These are phyloP conservation scores for Exophiala aquamarina DNA, from an alignment of 2,329 filamentous ascomycete genomes.

Conservation along the genomic window DNA sequence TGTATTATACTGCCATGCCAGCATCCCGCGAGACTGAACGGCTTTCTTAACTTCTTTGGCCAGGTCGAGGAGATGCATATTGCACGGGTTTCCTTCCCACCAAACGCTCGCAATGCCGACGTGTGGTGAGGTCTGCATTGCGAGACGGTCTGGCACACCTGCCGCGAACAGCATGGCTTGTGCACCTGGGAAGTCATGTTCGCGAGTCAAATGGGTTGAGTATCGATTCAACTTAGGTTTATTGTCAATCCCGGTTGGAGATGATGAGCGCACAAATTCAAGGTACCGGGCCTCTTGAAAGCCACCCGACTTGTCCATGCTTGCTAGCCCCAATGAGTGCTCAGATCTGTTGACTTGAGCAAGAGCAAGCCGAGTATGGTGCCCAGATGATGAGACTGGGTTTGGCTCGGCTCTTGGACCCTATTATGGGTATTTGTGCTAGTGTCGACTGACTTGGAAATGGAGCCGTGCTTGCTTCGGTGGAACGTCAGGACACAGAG, in stretches of 20 bases:
- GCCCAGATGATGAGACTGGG: no score
- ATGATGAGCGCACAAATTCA: slow-evolving; percentile 56
- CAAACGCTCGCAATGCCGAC: slow-evolving; percentile 89
- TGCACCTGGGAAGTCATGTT: slow-evolving; percentile 87
- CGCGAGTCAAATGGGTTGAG: slow-evolving; percentile 77
- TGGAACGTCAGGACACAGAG: no score
- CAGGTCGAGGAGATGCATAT: slow-evolving; percentile 75
- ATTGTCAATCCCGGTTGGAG: slow-evolving; percentile 55
- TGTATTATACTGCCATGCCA: slow-evolving; percentile 93
- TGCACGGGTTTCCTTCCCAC: slow-evolving; percentile 98
- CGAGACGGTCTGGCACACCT: slow-evolving; percentile 76
- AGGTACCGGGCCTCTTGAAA: slow-evolving; percentile 48
- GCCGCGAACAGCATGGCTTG: slow-evolving; percentile 97
- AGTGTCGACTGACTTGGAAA: no score
- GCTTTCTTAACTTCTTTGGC: slow-evolving; percentile 84
- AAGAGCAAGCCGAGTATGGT: no score
- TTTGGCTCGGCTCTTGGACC: no score
- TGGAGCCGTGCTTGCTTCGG: no score
- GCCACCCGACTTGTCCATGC: slow-evolving; percentile 15
- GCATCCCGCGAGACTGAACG: slow-evolving; percentile 78
- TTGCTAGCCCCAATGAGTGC: background rate
- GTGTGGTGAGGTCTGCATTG: slow-evolving; percentile 88
- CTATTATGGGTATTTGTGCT: no score
- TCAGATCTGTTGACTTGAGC: no score
- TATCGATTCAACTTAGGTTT: slow-evolving; percentile 76